phyloP scores from a whole-genome alignment of 2,329 filamentous ascomycete genomes.

The Epichloe sylvatica region DNA sequence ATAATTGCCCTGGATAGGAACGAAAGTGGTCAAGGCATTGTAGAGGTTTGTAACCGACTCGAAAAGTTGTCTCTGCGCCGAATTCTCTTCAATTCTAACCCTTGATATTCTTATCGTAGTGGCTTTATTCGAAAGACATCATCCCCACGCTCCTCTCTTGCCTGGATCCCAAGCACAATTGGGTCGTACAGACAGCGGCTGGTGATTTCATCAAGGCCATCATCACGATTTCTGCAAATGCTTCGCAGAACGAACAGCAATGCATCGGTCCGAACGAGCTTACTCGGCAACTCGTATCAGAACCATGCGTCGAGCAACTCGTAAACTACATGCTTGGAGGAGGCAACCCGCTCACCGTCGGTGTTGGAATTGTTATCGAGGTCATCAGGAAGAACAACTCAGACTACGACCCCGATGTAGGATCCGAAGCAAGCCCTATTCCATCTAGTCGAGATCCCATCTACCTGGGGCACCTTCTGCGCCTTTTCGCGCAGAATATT shows the following conservation, averaged over 20 bases:
- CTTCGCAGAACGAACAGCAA: slow-evolving; percentile 95
- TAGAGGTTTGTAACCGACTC: slow-evolving; percentile 52
- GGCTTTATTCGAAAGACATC: slow-evolving; percentile 79
- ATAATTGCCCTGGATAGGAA: slow-evolving; percentile 92
- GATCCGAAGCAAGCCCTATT: slow-evolving; percentile 61
- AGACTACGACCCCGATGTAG: slow-evolving; percentile 89
- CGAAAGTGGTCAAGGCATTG: slow-evolving; percentile 80
- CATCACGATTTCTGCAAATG: slow-evolving; percentile 96
- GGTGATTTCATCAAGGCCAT: slow-evolving; percentile 98
- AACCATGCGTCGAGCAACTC: slow-evolving; percentile 68
- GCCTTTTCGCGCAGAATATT: slow-evolving; percentile 79
- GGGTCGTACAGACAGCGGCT: slow-evolving; percentile 87
- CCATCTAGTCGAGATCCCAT: slow-evolving; percentile 86
- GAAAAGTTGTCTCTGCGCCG: not conserved
- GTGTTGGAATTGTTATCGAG: slow-evolving; percentile 94
- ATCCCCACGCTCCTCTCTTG: slow-evolving; percentile 80
- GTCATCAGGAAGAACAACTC: slow-evolving; percentile 99
- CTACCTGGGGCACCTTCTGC: slow-evolving; percentile 79
- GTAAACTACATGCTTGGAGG: slow-evolving; percentile 84
- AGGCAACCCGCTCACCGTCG: slow-evolving; percentile 87
- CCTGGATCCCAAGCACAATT: slow-evolving; percentile 69
- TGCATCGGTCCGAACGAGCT: slow-evolving; percentile 97
- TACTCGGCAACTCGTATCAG: slow-evolving; percentile 85
- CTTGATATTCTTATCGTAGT: slow-evolving; percentile 35
- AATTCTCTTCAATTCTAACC: not conserved